These are phyloP conservation scores for Cadophora sp. DNA, from an alignment of 2,329 filamentous ascomycete genomes.

Conservation along the genomic window DNA sequence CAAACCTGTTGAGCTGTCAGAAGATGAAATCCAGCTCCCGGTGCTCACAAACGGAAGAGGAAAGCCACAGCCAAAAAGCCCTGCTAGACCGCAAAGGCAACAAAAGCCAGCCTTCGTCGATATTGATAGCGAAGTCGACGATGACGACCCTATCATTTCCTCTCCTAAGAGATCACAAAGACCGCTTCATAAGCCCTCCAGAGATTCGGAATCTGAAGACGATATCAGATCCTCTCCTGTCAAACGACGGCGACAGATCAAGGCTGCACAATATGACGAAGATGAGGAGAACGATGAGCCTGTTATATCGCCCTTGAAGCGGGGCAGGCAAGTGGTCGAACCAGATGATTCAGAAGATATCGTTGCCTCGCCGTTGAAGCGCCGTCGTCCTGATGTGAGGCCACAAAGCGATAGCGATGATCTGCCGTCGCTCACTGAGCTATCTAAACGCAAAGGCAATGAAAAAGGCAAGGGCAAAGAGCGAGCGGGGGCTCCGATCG, in stretches of 20 bases:
- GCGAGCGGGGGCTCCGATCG: not conserved
- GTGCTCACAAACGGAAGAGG: not conserved
- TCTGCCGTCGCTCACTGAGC: slow-evolving; percentile 17
- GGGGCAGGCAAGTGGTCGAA: slow-evolving; percentile 5
- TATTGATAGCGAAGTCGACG: not conserved
- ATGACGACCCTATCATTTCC: slow-evolving; percentile 26
- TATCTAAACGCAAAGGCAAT: not conserved
- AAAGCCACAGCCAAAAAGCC: not conserved
- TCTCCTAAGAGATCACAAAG: slow-evolving; percentile 24
- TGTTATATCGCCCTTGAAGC: slow-evolving; percentile 33
- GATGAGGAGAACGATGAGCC: slow-evolving; percentile 26
- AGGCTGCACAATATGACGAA: slow-evolving; percentile 8
- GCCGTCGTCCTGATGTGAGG: slow-evolving; percentile 17
- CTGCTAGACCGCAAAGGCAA: not conserved
- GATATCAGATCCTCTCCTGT: slow-evolving; percentile 31
- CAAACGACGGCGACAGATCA: slow-evolving; percentile 20
- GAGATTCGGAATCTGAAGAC: slow-evolving; percentile 26
- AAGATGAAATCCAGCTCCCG: slow-evolving; percentile 16
- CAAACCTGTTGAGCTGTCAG: not conserved
- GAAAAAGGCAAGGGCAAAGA: not conserved
- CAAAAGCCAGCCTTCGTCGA: not conserved
- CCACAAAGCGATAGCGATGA: slow-evolving; percentile 19
- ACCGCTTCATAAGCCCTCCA: slow-evolving; percentile 15
- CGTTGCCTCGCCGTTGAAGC: slow-evolving; percentile 30
- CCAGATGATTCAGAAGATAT: slow-evolving; percentile 24